phyloP scores from a whole-genome alignment of 495 filamentous ascomycete genomes.

The Achaetomiella virescens region DNA sequence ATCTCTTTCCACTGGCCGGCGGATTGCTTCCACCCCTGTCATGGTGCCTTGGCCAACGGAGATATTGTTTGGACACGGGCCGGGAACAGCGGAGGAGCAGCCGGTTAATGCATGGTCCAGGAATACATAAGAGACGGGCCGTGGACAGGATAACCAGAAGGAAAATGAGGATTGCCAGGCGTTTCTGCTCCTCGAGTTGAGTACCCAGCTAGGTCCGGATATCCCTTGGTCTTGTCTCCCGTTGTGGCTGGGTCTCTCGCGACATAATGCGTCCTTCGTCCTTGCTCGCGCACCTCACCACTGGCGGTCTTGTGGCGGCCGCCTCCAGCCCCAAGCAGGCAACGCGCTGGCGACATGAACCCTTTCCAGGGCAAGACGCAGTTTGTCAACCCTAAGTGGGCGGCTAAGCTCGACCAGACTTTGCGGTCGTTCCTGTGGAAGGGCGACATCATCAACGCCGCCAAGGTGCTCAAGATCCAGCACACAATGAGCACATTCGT shows the following conservation, averaged over 20 bases:
- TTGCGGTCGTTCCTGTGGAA: conserved; percentile 40
- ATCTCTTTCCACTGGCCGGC: conserved; percentile 1
- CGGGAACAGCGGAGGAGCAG: background rate
- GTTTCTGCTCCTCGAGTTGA: background rate
- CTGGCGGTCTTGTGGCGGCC: conserved; percentile 14
- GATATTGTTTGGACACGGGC: background rate
- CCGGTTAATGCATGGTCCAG: background rate
- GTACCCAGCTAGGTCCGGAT: background rate
- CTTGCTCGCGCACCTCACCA: conserved; percentile 15
- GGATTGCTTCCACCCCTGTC: background rate
- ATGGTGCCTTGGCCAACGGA: conserved; percentile 11
- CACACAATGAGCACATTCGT: conserved; percentile 45
- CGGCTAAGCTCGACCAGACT: conserved; percentile 43
- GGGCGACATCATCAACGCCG: conserved; percentile 31
- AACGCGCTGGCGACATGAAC: conserved; percentile 24
- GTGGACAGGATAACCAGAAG: background rate
- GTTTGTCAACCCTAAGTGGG: conserved; percentile 50
- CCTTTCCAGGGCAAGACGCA: conserved; percentile 48
- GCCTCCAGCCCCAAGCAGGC: conserved; percentile 8
- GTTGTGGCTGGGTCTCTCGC: background rate
- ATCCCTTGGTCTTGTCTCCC: background rate
- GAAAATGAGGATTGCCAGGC: background rate
- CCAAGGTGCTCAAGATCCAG: conserved; percentile 12
- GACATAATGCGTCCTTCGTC: conserved; percentile 16
- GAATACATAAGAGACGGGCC: conserved; percentile 1